phyloP scores from a whole-genome alignment of 352 stramenopile species.

The Pythium phragmiticola region DNA sequence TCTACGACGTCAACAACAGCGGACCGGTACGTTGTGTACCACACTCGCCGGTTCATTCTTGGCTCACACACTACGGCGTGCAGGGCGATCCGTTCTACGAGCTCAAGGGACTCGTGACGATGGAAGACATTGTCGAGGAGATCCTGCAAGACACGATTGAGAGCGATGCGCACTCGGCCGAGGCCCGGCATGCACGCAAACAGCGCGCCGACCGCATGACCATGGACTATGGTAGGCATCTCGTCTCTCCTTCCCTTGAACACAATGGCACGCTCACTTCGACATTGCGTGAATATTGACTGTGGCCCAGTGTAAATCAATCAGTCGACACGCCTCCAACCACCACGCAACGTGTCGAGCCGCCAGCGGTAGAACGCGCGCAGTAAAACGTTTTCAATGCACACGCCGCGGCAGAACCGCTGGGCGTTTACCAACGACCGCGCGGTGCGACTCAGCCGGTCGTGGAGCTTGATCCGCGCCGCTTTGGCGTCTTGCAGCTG shows the following conservation, averaged over 20 bases:
- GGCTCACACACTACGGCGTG: background rate
- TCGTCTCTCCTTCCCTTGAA: background rate
- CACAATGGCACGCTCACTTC: too few relatives aligned
- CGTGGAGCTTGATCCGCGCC: slow-evolving; percentile 5
- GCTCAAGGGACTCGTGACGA: slow-evolving; percentile 95
- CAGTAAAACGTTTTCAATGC: slow-evolving; percentile 9
- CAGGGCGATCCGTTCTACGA: slow-evolving; percentile 95
- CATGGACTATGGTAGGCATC: slow-evolving; percentile 51
- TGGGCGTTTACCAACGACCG: slow-evolving; percentile 3
- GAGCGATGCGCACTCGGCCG: slow-evolving; percentile 91
- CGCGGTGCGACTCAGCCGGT: slow-evolving; percentile 7
- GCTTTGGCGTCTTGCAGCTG: slow-evolving; percentile 19
- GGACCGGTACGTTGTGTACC: slow-evolving; percentile 47
- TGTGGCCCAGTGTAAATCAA: background rate
- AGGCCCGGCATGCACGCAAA: slow-evolving; percentile 43
- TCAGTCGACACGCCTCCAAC: background rate
- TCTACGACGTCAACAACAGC: slow-evolving; percentile 82
- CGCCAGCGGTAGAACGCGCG: slow-evolving; percentile 24
- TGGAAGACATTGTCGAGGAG: slow-evolving; percentile 98
- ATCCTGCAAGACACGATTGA: slow-evolving; percentile 96
- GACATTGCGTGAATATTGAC: background rate
- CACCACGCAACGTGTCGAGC: background rate
- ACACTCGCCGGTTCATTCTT: background rate
- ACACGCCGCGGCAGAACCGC: slow-evolving; percentile 4
- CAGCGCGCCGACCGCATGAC: slow-evolving; percentile 57